These are phyloP conservation scores for Torulaspora franciscae DNA, from an alignment of 805 yeast genomes.

Conservation along the genomic window DNA sequence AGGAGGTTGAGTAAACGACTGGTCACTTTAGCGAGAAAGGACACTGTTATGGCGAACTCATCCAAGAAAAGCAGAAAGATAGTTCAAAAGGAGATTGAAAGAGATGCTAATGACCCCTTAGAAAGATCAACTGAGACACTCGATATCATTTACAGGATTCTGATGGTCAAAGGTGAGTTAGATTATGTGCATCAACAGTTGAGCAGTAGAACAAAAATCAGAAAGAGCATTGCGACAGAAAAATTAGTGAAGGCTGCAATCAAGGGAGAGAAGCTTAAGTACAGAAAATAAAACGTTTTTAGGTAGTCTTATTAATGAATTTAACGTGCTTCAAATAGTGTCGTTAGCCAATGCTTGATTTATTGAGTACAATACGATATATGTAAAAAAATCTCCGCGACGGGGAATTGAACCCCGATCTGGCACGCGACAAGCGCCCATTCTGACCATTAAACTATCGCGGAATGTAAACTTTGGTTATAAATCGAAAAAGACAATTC, in stretches of 20 bases:
- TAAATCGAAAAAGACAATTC: too few relatives aligned
- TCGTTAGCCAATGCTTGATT: background rate
- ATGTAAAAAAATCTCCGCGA: conserved; percentile 18
- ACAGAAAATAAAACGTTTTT: background rate
- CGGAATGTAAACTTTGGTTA: conserved; percentile 9
- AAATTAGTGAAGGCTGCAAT: conserved; percentile 26
- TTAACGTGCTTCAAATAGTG: background rate
- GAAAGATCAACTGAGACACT: conserved; percentile 44
- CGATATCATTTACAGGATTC: conserved; percentile 65
- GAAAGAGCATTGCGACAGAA: conserved; percentile 35
- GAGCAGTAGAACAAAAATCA: conserved; percentile 52
- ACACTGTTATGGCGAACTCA: conserved; percentile 69
- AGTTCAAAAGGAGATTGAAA: conserved; percentile 43
- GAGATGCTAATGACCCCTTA: conserved; percentile 43
- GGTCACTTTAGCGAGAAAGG: conserved; percentile 53
- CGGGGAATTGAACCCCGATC: conserved; percentile 27
- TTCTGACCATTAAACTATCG: conserved; percentile 23
- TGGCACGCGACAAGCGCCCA: conserved; percentile 27
- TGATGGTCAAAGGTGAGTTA: conserved; percentile 60
- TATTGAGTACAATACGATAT: background rate
- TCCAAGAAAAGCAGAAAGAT: conserved; percentile 51
- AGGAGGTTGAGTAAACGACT: conserved; percentile 35
- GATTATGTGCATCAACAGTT: conserved; percentile 55
- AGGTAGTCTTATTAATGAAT: background rate
- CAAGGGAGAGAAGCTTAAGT: conserved; percentile 18